Base-by-base conservation (phyloP, 2,329 filamentous ascomycete genomes). In the Cyanodermella asteris region DNA sequence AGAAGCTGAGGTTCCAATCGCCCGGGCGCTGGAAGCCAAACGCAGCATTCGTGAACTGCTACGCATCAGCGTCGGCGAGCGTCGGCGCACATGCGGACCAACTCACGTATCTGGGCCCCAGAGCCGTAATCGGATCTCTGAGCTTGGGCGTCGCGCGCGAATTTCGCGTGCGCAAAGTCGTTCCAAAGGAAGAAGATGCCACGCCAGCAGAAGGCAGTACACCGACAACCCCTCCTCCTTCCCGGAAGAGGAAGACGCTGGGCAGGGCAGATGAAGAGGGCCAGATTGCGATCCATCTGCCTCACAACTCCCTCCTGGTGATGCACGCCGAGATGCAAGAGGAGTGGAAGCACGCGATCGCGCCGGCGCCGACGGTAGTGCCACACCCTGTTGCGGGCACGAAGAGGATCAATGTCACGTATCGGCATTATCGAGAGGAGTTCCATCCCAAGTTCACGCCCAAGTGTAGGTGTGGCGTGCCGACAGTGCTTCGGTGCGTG, bases 281-380 rank as follows among this genome's bases (percentile, higher is more conserved):
- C 1, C 67, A 76, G 39, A 84, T 94, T 30, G 70, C 80, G 1
- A 87, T 94, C 21, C 80, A 93, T 38, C 65, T 94, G 0, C 84
- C 84, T 0, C 87, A 94, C 47, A 94, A 94, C 45, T 90, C 78
- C 1, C 61, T 94, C 1, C 59, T 97, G 0, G 59, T 94, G 7
- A 94, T 97, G 87, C 82, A 94, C 41, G 82, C 84, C 1, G 80
- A 91, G 43, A 94, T 91, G 78, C 84, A 94, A 42, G 84, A 94
- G 42, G 72, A 76, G 42, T 8, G 18, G n/a, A 33, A 33, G 46
- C 87, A 97, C 46, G 64, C 66, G 35, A 75, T 97, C 21, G 59
- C 69, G 0, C 75, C 81, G 0, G 71, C 75, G 0, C 57, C 61
- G 24, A 66, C 71, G 4, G 75, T 94, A 30, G 73, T 81, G 32